phyloP scores from a whole-genome alignment of 2,329 filamentous ascomycete species.

The Sclerotiophoma versabilis region DNA sequence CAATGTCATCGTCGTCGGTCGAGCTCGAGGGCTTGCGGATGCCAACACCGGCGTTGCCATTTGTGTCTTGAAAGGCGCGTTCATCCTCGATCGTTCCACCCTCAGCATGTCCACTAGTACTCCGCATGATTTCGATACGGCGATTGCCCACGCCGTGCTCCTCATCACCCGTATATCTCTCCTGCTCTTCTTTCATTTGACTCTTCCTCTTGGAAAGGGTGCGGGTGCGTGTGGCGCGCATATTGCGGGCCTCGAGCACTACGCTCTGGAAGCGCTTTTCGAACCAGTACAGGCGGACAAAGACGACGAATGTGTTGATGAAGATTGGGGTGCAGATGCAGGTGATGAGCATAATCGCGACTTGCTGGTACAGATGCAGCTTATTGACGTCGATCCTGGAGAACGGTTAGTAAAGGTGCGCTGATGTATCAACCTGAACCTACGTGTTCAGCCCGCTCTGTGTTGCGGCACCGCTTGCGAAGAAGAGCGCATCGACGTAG shows the following conservation, averaged over 20 bases:
- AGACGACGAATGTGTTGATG: slow-evolving; percentile 75
- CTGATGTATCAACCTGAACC: slow-evolving; percentile 11
- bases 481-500: slow-evolving; percentile 90
- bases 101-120: slow-evolving; percentile 58
- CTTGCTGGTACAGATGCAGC: slow-evolving; percentile 58
- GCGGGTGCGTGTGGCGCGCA: slow-evolving; percentile 65
- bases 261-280: slow-evolving; percentile 92
- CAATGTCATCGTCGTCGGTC: slow-evolving; percentile 26
- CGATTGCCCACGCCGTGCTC: slow-evolving; percentile 71
- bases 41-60: slow-evolving; percentile 33
- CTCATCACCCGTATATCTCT: slow-evolving; percentile 54
- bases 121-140: slow-evolving; percentile 71
- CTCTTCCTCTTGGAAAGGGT: slow-evolving; percentile 64
- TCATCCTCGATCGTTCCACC: slow-evolving; percentile 66
- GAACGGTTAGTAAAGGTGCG: slow-evolving; percentile 21
- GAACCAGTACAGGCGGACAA: slow-evolving; percentile 95
- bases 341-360: slow-evolving; percentile 54
- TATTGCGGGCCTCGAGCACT: slow-evolving; percentile 72
- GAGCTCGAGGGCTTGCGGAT: slow-evolving; percentile 10
- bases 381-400: slow-evolving; percentile 58
- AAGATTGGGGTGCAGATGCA: slow-evolving; percentile 52
- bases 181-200: slow-evolving; percentile 54
- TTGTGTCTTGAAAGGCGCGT: slow-evolving; percentile 54
- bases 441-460: slow-evolving; percentile 91
- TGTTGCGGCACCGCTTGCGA: slow-evolving; percentile 83